Percentiles rank a stretch among this genome's conserved stretches.
phyloP scores from a whole-genome alignment of 2,329 filamentous ascomycete species.

The Capronia americana region DNA sequence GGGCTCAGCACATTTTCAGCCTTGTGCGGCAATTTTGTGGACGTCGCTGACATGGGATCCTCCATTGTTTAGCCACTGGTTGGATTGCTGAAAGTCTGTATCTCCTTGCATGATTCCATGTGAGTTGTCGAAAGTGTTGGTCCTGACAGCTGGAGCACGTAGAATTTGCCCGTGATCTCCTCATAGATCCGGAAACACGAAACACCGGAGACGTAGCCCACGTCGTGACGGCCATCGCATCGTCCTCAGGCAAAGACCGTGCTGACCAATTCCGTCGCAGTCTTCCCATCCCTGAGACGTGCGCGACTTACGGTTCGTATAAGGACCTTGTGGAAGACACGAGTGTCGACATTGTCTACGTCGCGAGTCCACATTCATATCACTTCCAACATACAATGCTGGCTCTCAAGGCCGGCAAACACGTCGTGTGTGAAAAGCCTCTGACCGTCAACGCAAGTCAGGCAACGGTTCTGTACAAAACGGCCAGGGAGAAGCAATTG shows the following conservation, averaged over 20 bases:
- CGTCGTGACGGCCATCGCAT: slow-evolving; percentile 80
- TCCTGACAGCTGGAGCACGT: slow-evolving; percentile 21
- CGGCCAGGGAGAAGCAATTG: slow-evolving; percentile 73
- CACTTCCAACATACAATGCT: slow-evolving; percentile 91
- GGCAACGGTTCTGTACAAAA: slow-evolving; percentile 72
- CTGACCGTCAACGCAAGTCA: slow-evolving; percentile 85
- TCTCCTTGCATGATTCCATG: slow-evolving; percentile 33
- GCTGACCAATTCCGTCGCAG: slow-evolving; percentile 68
- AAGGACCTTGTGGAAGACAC: slow-evolving; percentile 78
- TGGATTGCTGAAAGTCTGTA: slow-evolving; percentile 51
- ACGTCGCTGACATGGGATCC: neutral
- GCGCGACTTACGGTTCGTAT: slow-evolving; percentile 82
- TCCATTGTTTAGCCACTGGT: slow-evolving; percentile 48
- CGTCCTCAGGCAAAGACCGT: slow-evolving; percentile 71
- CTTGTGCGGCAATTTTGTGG: slow-evolving; percentile 29
- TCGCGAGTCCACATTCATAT: slow-evolving; percentile 89
- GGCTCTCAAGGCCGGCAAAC: slow-evolving; percentile 79
- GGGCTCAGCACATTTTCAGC: neutral
- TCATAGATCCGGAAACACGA: slow-evolving; percentile 74
- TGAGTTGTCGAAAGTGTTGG: slow-evolving; percentile 35
- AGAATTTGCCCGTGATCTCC: slow-evolving; percentile 75
- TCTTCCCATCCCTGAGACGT: slow-evolving; percentile 58
- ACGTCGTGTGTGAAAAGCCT: slow-evolving; percentile 89
- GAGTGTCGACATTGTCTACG: slow-evolving; percentile 83
- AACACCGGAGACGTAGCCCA: slow-evolving; percentile 75